Percentiles rank a stretch among this genome's conserved stretches.
phyloP scores from a whole-genome alignment of 768 basidiomycete species.

The Collybiopsis confluens region DNA sequence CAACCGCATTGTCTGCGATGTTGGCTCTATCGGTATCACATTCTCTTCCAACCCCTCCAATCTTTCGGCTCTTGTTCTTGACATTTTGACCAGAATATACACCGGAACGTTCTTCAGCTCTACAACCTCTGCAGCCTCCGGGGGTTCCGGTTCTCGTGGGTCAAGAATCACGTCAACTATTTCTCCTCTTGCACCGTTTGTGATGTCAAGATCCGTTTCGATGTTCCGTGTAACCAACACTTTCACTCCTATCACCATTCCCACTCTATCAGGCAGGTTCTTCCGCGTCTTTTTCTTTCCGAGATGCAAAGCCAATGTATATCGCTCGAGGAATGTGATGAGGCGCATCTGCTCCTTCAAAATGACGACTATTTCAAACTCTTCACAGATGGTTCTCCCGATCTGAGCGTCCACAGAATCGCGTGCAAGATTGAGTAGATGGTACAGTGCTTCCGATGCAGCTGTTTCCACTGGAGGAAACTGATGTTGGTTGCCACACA shows the following conservation, averaged over 20 bases:
- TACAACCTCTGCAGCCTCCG: no score
- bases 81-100: no score
- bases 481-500: slow-evolving; percentile 41
- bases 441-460: slow-evolving; percentile 18
- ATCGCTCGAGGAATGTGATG: slow-evolving; percentile 9
- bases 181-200: no score
- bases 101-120: no score
- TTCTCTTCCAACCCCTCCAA: no score
- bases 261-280: slow-evolving; percentile 14
- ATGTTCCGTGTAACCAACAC: slow-evolving; percentile 23
- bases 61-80: no score
- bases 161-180: no score
- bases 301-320: not conserved
- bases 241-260: slow-evolving; percentile 26
- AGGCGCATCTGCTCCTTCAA: slow-evolving; percentile 32
- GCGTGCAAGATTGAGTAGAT: slow-evolving; percentile 7
- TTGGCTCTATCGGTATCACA: no score
- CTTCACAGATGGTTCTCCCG: slow-evolving; percentile 21
- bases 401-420: slow-evolving; percentile 1
- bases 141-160: no score
- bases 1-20: no score
- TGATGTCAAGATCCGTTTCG: no score
- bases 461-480: slow-evolving; percentile 35
- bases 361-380: slow-evolving; percentile 29
- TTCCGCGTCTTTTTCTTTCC: not conserved